phyloP scores from a whole-genome alignment of 805 yeast genomes.

The Starmerella tilneyi region DNA sequence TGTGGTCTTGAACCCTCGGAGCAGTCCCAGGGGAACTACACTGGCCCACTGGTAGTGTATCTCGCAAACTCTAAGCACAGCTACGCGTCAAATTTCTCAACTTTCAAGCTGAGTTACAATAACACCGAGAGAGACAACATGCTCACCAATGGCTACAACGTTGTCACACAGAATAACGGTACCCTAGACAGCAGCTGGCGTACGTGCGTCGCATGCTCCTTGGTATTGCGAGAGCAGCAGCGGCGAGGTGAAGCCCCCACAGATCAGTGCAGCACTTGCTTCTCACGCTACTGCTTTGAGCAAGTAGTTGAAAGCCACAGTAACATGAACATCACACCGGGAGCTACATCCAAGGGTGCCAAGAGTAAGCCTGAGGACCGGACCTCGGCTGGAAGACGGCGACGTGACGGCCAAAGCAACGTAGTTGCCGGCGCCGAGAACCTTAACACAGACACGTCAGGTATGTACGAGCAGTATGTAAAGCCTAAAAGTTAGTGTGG shows the following conservation, averaged over 20 bases:
- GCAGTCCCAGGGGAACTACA: constrained; percentile 31
- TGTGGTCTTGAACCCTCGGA: constrained; percentile 45
- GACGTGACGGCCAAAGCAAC: neutral
- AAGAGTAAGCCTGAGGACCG: neutral
- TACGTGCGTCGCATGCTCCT: constrained; percentile 67
- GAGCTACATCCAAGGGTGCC: too few relatives aligned
- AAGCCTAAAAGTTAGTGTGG: neutral
- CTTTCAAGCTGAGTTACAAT: constrained; percentile 51
- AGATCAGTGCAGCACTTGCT: constrained; percentile 59
- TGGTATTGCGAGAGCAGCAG: constrained; percentile 63
- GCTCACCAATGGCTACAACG: constrained; percentile 61
- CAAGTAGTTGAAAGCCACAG: too few relatives aligned
- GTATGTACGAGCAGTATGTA: neutral
- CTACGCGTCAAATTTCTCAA: constrained; percentile 52
- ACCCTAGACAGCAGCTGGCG: constrained; percentile 56
- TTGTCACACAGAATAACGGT: constrained; percentile 48
- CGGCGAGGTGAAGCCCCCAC: constrained; percentile 46
- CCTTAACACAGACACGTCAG: neutral
- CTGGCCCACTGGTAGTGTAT: constrained; percentile 55
- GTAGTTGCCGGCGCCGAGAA: neutral
- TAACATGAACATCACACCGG: too few relatives aligned
- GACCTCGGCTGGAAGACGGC: neutral
- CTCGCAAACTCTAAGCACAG: constrained; percentile 57
- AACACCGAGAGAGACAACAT: constrained; percentile 45
- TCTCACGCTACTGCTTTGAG: constrained; percentile 45